Base-by-base conservation (phyloP, 129 eudicot genomes). In the Artemisia argyi region DNA sequence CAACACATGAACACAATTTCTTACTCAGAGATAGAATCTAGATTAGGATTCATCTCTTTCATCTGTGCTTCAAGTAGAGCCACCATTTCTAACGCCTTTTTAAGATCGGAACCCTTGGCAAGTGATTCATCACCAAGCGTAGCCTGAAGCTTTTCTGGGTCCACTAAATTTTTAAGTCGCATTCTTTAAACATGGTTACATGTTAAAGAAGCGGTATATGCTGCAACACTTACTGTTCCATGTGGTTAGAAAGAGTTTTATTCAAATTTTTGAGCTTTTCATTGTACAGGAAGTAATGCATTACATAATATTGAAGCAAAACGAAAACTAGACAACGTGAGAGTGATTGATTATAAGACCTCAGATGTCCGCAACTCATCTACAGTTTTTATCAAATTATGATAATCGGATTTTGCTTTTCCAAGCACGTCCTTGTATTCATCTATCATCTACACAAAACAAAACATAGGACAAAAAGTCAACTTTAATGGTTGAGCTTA, bases 21-120 rank as follows among this genome's bases (percentile, higher is more conserved):
- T 73, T 95, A 95, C 99, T 95, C 99, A 14, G 99, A 50, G n/a
- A 95, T 95, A 22, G 99, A 95, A 76, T 91, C 97, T 61, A 95
- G 99, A 82, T 88, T 95, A 35, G 99, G 99, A 64, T 85, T 95
- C 97, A 95, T 86, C 81, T 95, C 99, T 82, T 88, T 95, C 86
- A 95, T 75, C 68, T 95, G 96, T 61, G 92, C 91, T 81, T 95
- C 97, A 65, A 95, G 91, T 50, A 86, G 73, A 2, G 86, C 83
- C 86, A 88, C 99, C 88, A 69, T 95, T 82, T 91, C 97, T 69
- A 91, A 62, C 12, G 94, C 89, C 79, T 76, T 76, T 78, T 83
- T 90, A 52, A 95, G 88, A 78, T 90, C 96, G 72, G 85, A 81
- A 30, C 84, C 68, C 61, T 74, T 69, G 18, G 73, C 76, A 65